Base-by-base conservation (phyloP, 208 protist genomes). In the Endotrypanum monterogeii region DNA sequence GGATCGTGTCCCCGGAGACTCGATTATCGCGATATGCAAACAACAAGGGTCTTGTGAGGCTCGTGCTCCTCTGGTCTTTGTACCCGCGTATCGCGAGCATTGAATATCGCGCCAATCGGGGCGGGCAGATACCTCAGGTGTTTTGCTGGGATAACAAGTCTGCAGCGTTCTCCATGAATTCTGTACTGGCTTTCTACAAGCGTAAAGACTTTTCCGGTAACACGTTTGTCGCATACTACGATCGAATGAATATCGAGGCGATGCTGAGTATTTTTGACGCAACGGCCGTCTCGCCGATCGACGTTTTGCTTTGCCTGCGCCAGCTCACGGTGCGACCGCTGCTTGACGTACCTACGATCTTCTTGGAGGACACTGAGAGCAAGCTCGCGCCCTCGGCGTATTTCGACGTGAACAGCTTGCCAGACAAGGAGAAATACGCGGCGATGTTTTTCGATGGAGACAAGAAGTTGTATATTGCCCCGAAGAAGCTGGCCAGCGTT, bases 121-220 rank as follows among this genome's bases (percentile, higher is more conserved):
- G 76, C 39, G 69, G 60, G 1, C 84, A 80, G 23, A 76, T 79
- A 23, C 78, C 88, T 44, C 82, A 90, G 63, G 77, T 94, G 35
- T 85, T 90, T 73, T 95, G 90, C 72, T 95, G 90, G 89, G 92
- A 97, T 76, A 92, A 93, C 82, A 94, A 93, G 68, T 62, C 83
- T 16, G 82, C 85, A 1, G 74, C 83, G 20, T 77, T 94, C 70
- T 79, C 81, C 12, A 78, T 74, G 62, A 79, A 83, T 75, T 93
- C 84, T 32, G 83, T 83, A 61, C 76, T 97, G 35, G 63, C 71
- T n/a, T 78, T 69, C 66, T 70, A 76, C 56, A 87, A 89, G 35
- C 82, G 75, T 30, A 66, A 67, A 12, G 85, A 93, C 71, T 85
- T 92, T 61, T 37, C 55, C 41, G 50, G 74, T 12, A 69, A 79